Base-by-base conservation (phyloP, 2,329 filamentous ascomycete species). In the Aphanoascus verrucosus region DNA sequence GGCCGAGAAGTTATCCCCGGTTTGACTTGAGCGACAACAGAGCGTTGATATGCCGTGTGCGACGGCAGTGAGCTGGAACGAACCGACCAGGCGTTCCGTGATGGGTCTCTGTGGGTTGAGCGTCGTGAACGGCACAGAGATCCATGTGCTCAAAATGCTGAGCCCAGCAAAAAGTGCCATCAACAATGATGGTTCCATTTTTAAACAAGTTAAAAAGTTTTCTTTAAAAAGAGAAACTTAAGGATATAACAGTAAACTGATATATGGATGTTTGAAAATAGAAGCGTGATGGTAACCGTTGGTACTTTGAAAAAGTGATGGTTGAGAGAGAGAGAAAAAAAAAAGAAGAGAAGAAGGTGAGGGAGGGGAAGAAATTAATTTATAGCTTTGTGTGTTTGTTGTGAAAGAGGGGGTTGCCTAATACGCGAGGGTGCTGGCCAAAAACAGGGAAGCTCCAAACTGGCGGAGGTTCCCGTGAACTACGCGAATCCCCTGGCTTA, bases 141-240 rank as follows among this genome's bases (percentile, higher is more conserved):
- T 45, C 31, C 56, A 63, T 11, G 56, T 45, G 6, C 62, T 58
- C 50, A 58, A 62, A 40, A 63, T 50, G 15, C 56, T 61, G 31
- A 57, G 52, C 47, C 47, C 28, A 6, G 50, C 41, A 32, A 56
- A 56, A 12, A 56, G 20, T 37, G 35, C n/a, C 34, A 42, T 43
- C n/a, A 53, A 37, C 7, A 54, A 2, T 42, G 45, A 43, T 17
- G 45, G 52, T 20, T 54, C 45, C 52, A 54, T 54, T 43, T 23
- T 42, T n/a, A 31, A 41, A 17, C 8, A 15, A 17, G n/a, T 23
- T 28, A 20, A 28, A 23, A 37, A 4, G 12, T 12, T n/a, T 37
- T 37, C 9, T 37, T 37, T n/a, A n/a, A n/a, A 37, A 37, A 37
- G 38, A 41, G 14, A 41, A 41, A n/a, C 41, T 35, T 41, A 38